Evolutionary conservation across 2,329 filamentous ascomycete species (phyloP).

Genomic region (Amesomyces nigricolor): DNA sequence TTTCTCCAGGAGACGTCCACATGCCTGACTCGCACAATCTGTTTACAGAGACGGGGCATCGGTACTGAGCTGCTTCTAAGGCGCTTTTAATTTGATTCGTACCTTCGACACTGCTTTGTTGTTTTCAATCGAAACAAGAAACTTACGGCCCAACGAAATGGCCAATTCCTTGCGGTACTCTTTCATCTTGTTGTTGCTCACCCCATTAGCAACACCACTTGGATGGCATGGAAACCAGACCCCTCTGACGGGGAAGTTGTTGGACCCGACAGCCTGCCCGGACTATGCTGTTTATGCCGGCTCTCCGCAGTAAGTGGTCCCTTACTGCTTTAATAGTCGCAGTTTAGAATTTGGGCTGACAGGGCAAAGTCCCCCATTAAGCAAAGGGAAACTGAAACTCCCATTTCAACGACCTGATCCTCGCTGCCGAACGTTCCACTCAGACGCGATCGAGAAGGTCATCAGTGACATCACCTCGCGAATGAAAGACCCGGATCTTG

Average conservation of each 20-base stretch:
- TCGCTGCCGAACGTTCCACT: slow-evolving; percentile 84
- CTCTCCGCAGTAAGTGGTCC: slow-evolving; percentile 54
- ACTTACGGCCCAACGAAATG: slow-evolving; percentile 5
- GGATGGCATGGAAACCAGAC: slow-evolving; percentile 25
- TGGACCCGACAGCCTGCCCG: slow-evolving; percentile 48
- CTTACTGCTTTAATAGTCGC: slow-evolving; percentile 15
- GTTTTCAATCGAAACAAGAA: neutral
- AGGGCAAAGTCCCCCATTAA: slow-evolving; percentile 62
- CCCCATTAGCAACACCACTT: slow-evolving; percentile 11
- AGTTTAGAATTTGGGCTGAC: slow-evolving; percentile 20
- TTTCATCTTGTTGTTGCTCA: slow-evolving; percentile 19
- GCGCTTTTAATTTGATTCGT: no score
- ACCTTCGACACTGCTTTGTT: no score
- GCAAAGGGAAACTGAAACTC: slow-evolving; percentile 69
- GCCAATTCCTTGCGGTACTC: slow-evolving; percentile 12
- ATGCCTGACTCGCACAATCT: no score
- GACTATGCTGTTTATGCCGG: slow-evolving; percentile 58
- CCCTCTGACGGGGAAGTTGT: slow-evolving; percentile 30
- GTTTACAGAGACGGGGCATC: no score
- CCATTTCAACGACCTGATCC: slow-evolving; percentile 80
- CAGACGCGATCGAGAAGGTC: slow-evolving; percentile 78
- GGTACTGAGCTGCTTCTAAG: no score
- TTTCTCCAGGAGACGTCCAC: no score
- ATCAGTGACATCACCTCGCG: slow-evolving; percentile 75
- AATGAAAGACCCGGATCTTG: slow-evolving; percentile 81